phyloP scores from a whole-genome alignment of 768 basidiomycete genomes.

The Tulasnella sp. region DNA sequence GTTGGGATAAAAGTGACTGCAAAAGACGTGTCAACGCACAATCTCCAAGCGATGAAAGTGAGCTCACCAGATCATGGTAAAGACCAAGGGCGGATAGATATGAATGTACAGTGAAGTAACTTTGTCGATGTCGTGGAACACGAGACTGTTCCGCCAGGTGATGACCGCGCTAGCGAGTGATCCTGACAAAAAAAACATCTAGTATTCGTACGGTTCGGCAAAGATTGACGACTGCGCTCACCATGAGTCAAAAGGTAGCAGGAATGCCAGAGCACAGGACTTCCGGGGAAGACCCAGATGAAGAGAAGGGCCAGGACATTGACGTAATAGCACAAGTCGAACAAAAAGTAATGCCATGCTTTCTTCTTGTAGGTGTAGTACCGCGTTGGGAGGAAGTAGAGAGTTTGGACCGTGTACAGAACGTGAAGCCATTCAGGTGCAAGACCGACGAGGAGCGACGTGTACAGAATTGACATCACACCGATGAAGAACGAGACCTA shows the following conservation, averaged over 20 bases:
- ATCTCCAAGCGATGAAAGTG: not conserved
- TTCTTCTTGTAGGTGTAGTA: slow-evolving; percentile 84
- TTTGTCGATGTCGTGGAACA: slow-evolving; percentile 96
- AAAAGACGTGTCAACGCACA: not conserved
- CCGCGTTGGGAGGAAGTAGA: slow-evolving; percentile 73
- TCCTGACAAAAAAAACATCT: slow-evolving; percentile 25
- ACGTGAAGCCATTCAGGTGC: slow-evolving; percentile 86
- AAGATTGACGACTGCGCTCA: slow-evolving; percentile 14
- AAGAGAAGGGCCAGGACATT: slow-evolving; percentile 86
- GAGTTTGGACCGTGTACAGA: slow-evolving; percentile 65
- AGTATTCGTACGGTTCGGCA: not conserved
- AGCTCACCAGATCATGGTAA: slow-evolving; percentile 78
- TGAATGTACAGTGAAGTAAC: slow-evolving; percentile 93
- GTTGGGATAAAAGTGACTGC: slow-evolving; percentile 79
- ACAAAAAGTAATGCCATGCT: slow-evolving; percentile 56
- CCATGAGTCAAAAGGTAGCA: slow-evolving; percentile 88
- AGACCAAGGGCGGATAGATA: slow-evolving; percentile 81
- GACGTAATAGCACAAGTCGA: slow-evolving; percentile 74
- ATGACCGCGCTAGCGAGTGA: slow-evolving; percentile 88
- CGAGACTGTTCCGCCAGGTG: slow-evolving; percentile 96
- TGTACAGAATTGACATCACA: slow-evolving; percentile 77
- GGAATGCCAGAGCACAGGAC: slow-evolving; percentile 69
- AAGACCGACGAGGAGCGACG: slow-evolving; percentile 79
- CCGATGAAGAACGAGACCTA: slow-evolving; percentile 80
- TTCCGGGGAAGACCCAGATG: slow-evolving; percentile 80